Percentiles rank a stretch among this genome's conserved stretches.
Evolutionary conservation across 495 filamentous ascomycete genomes (phyloP).

Genomic region (Hypoxylon crocopeplum): DNA sequence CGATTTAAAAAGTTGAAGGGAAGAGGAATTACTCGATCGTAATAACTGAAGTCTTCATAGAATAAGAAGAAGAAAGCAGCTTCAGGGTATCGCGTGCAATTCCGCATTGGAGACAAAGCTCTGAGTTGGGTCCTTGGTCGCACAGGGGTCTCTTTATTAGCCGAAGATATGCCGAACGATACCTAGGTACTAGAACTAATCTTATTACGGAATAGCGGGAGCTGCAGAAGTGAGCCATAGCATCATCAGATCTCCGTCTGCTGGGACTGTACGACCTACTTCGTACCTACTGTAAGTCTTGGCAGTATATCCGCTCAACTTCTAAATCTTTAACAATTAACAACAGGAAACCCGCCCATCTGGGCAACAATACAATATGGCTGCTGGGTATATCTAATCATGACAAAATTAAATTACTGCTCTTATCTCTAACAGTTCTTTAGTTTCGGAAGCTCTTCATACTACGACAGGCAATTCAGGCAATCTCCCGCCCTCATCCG

Average conservation of each 20-base stretch:
- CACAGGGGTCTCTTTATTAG: not conserved
- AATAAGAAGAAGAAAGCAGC: too few species aligned
- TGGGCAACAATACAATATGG: slow-evolving; percentile 34
- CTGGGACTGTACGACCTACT: too few species aligned
- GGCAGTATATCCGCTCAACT: too few species aligned
- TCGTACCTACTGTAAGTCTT: not conserved
- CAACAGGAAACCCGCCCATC: slow-evolving; percentile 19
- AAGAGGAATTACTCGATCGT: too few species aligned
- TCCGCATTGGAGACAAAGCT: too few species aligned
- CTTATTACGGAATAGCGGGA: not conserved
- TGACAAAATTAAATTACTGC: not conserved
- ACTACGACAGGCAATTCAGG: slow-evolving; percentile 85
- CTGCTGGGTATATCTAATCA: slow-evolving; percentile 29
- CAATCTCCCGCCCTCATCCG: slow-evolving; percentile 85
- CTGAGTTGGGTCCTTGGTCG: too few species aligned
- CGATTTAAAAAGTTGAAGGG: too few species aligned
- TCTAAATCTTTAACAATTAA: too few species aligned
- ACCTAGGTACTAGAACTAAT: not conserved
- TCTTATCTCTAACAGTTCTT: slow-evolving; percentile 3
- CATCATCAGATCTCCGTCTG: not conserved
- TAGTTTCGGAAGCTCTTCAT: slow-evolving; percentile 62
- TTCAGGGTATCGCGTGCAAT: too few species aligned
- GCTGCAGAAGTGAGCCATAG: too few species aligned
- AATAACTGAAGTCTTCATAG: too few species aligned
- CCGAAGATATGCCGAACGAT: not conserved